A percentile compares a stretch with the other conserved stretches of the same genome.
phyloP scores from a whole-genome alignment of 139 green algal species.

The Micractinium conductrix region DNA sequence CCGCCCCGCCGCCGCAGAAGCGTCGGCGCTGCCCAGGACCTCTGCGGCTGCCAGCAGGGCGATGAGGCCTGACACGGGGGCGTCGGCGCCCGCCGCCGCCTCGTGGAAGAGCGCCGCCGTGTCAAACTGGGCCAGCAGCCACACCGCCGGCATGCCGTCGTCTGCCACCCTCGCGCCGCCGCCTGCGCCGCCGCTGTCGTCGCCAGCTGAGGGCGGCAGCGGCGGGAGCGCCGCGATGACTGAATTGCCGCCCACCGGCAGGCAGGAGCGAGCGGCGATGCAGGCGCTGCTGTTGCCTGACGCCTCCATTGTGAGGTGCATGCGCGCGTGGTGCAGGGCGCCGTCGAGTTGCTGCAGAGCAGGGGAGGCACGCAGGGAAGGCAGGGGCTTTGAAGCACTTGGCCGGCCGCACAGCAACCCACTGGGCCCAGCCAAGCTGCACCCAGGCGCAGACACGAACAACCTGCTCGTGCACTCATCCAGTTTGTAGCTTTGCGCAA shows the following conservation, averaged over 20 bases:
- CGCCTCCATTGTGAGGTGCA: conserved; percentile 61
- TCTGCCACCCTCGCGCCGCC: background rate
- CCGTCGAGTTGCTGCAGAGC: conserved; percentile 32
- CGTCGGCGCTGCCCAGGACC: conserved; percentile 50
- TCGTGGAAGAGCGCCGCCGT: conserved; percentile 68
- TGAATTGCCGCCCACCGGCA: conserved; percentile 78
- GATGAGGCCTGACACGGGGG: conserved; percentile 73
- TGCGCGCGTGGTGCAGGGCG: conserved; percentile 50
- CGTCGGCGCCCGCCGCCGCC: conserved; percentile 56
- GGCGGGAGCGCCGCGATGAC: conserved; percentile 72
- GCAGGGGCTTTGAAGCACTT: no score
- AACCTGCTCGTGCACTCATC: no score
- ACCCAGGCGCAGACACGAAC: no score
- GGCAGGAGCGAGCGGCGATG: conserved; percentile 56
- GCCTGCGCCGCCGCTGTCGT: background rate
- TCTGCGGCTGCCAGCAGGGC: conserved; percentile 70
- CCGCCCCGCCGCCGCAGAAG: background rate
- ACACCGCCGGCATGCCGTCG: conserved; percentile 28
- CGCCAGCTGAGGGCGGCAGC: conserved; percentile 30
- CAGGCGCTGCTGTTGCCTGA: conserved; percentile 58
- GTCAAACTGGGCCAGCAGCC: conserved; percentile 69
- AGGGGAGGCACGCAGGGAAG: background rate
- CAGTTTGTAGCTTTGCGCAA: no score
- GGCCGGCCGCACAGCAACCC: no score
- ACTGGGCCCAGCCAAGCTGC: no score